These are phyloP conservation scores for Melampsora americana DNA, from an alignment of 1,284 basidiomycete genomes.

Conservation along the genomic window DNA sequence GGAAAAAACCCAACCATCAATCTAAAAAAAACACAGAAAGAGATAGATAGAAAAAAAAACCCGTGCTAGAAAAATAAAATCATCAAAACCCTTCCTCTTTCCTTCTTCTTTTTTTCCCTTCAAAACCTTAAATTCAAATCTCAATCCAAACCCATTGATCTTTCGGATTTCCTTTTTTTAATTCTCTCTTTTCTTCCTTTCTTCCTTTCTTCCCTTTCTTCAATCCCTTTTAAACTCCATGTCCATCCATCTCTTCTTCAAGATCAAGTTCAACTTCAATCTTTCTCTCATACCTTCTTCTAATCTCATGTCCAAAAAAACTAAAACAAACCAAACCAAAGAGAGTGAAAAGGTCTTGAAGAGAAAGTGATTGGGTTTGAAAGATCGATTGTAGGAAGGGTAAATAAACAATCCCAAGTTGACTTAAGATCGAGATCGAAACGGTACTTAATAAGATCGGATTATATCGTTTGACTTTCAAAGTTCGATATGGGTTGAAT, in stretches of 20 bases:
- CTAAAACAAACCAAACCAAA: slow-evolving; percentile 68
- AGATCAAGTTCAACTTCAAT: slow-evolving; percentile 47
- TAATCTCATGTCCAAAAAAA: slow-evolving; percentile 71
- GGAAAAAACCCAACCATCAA: too few relatives aligned
- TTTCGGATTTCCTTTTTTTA: too few relatives aligned
- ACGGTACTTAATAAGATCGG: slow-evolving; percentile 84
- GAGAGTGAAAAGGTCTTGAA: slow-evolving; percentile 69
- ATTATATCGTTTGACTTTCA: slow-evolving; percentile 72
- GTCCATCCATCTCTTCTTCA: slow-evolving; percentile 16
- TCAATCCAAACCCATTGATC: too few relatives aligned
- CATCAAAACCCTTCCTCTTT: too few relatives aligned
- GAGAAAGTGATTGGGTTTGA: slow-evolving; percentile 77
- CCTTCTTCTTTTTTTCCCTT: too few relatives aligned
- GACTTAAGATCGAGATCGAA: slow-evolving; percentile 73
- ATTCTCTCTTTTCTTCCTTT: too few relatives aligned
- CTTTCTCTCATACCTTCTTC: slow-evolving; percentile 72
- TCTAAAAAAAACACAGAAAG: too few relatives aligned
- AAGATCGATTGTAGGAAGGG: slow-evolving; percentile 86
- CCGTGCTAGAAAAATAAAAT: too few relatives aligned
- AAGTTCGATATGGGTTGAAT: slow-evolving; percentile 62
- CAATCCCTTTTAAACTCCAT: slow-evolving; percentile 20
- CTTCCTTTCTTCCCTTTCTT: too few relatives aligned
- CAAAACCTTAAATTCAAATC: too few relatives aligned
- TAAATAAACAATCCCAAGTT: slow-evolving; percentile 82
- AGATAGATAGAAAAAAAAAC: too few relatives aligned